Base-by-base conservation (phyloP, 495 filamentous ascomycete genomes). In the Penicillium ucsense region DNA sequence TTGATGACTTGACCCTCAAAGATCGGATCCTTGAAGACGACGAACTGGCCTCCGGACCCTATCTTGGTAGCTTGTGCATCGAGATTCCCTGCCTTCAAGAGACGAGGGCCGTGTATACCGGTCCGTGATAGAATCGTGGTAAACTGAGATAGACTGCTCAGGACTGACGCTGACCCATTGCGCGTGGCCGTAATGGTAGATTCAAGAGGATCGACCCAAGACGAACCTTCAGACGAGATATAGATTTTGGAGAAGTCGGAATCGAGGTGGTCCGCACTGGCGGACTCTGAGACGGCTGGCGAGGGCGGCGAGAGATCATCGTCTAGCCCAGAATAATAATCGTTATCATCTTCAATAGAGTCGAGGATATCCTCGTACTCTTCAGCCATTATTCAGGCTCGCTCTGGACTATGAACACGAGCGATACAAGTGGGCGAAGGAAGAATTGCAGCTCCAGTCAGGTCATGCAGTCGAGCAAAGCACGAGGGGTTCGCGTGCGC, bases 71-170 rank as follows among this genome's bases (percentile, higher is more conserved):
- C 54, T 8, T 48, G 38, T 7, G 43, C 31, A 5, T 35, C 27
- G 12, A 57, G 54, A 12, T 57, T 57, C 4, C 34, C 20, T 8
- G 47, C 33, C 41, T 53, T 53, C 30, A 57, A 42, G 4, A 50
- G 44, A 38, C 47, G 54, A 29, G 55, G 55, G 3, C 55, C 55
- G 30, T 58, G 48, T 31, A 59, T 52, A 8, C 56, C 56, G 0
- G 56, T 59, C 45, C 47, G 53, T 3, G 56, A 49, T 7, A 59
- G 49, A 12, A 59, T 59, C 4, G 46, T 41, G 6, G 56, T 53
- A 41, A 59, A 59, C 11, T 59, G 52, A 5, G 56, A 56, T 11
- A 59, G 47, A 4, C 49, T 56, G 37, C 48, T 59, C 10, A 59
- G 43, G 33, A 53, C 32, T 10, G 52, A 36, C 4, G 46, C 42